Percentiles rank a stretch among this genome's conserved stretches.
Evolutionary conservation across 2,329 filamentous ascomycete species (phyloP).

Genomic region (Trichoderma sp.): DNA sequence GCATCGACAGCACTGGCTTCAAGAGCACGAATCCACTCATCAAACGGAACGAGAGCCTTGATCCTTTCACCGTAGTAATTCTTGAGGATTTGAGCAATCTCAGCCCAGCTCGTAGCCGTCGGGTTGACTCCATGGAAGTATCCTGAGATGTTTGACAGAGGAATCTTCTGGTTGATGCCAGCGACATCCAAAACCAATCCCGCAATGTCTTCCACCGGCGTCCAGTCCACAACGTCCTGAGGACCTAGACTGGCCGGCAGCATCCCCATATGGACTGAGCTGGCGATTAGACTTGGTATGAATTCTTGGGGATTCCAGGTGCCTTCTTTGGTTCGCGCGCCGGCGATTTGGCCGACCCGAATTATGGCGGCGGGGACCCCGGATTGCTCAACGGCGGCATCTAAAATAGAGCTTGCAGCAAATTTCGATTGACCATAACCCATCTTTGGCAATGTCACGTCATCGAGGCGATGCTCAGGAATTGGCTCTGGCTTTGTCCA

Average conservation of each 20-base stretch:
- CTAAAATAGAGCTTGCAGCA: conserved; percentile 38
- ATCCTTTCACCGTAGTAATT: conserved; percentile 41
- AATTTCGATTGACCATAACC: conserved; percentile 48
- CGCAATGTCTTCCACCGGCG: conserved; percentile 50
- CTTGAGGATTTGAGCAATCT: conserved; percentile 40
- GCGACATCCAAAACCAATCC: conserved; percentile 46
- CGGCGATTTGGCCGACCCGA: conserved; percentile 48
- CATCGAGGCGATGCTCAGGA: conserved; percentile 39
- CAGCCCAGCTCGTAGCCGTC: conserved; percentile 37
- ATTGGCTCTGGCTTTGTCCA: conserved; percentile 35
- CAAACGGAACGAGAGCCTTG: conserved; percentile 38
- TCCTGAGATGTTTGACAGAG: conserved; percentile 29
- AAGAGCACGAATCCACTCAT: conserved; percentile 45
- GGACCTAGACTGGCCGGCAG: conserved; percentile 46
- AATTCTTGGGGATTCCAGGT: conserved; percentile 58
- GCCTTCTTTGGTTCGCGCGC: conserved; percentile 39
- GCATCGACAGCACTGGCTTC: conserved; percentile 36
- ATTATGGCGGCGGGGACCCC: conserved; percentile 41
- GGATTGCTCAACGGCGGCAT: conserved; percentile 34
- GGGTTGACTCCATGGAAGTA: conserved; percentile 54
- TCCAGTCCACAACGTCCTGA: conserved; percentile 50
- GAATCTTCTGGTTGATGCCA: conserved; percentile 30
- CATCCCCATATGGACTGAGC: conserved; percentile 46
- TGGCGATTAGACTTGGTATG: conserved; percentile 51
- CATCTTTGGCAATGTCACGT: conserved; percentile 28